A percentile compares a stretch with the other conserved stretches of the same genome.
Conservation (phyloP, 2,329 filamentous ascomycete genomes). For the Diplodia mutila region DNA sequence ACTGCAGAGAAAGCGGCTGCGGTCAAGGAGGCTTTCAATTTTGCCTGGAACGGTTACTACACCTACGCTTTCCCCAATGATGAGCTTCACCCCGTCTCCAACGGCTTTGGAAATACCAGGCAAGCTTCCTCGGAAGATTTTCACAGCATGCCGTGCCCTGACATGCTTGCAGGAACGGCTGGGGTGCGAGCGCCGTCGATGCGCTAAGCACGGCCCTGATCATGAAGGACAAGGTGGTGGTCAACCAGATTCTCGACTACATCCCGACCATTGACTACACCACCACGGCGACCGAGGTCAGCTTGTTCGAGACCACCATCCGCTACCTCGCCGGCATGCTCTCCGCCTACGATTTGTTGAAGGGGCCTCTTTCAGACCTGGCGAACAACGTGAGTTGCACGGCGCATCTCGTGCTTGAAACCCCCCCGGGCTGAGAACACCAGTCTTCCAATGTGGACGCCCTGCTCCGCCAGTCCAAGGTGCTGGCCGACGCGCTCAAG, state of each 20-base stretch:
- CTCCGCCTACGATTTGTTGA: slow-evolving; percentile 75
- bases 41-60: slow-evolving; percentile 58
- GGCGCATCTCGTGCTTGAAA: neutral
- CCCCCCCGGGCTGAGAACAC: neutral
- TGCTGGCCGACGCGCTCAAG: slow-evolving; percentile 72
- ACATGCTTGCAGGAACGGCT: slow-evolving; percentile 66
- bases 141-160: neutral
- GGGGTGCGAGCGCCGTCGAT: slow-evolving; percentile 83
- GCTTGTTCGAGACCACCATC: slow-evolving; percentile 88
- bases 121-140: slow-evolving; percentile 42
- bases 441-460: slow-evolving; percentile 53
- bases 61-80: slow-evolving; percentile 78
- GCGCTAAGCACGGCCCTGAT: slow-evolving; percentile 78
- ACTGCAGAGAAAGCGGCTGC: slow-evolving; percentile 36
- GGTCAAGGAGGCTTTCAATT: slow-evolving; percentile 40
- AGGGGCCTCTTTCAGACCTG: slow-evolving; percentile 63
- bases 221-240: slow-evolving; percentile 70
- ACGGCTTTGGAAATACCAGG: slow-evolving; percentile 70
- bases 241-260: slow-evolving; percentile 71
- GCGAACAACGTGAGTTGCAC: slow-evolving; percentile 45
- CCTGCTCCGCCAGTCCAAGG: slow-evolving; percentile 68
- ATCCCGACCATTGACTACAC: slow-evolving; percentile 74
- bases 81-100: slow-evolving; percentile 70
- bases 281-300: slow-evolving; percentile 62
- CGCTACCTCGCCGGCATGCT: slow-evolving; percentile 82